Percentiles rank a stretch among this genome's conserved stretches.
Evolutionary conservation across 2,329 filamentous ascomycete species (phyloP).

Genomic region (Trichoderma simmonsii): DNA sequence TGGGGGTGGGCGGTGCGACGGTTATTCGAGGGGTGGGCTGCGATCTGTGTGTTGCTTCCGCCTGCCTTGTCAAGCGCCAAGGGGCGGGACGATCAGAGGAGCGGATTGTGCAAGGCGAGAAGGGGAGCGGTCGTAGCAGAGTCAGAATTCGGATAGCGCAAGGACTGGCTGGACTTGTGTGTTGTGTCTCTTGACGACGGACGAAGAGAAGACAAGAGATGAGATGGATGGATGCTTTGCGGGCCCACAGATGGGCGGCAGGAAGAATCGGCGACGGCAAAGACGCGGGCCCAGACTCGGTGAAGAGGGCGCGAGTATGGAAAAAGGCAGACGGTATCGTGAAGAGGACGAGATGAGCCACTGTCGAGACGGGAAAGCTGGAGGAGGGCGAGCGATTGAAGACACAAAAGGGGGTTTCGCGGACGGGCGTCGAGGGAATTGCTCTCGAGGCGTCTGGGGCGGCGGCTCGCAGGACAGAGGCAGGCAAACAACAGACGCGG

Average conservation of each 20-base stretch:
- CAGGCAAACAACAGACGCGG: neutral
- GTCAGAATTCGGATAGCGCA: neutral
- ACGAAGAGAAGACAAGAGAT: neutral
- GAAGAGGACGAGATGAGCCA: neutral
- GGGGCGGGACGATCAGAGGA: neutral
- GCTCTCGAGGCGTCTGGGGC: neutral
- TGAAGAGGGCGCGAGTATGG: neutral
- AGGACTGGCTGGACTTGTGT: neutral
- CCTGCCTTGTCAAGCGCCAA: neutral
- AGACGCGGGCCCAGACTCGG: neutral
- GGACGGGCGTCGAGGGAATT: slow-evolving; percentile 10
- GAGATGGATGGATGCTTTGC: neutral
- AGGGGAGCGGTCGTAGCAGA: neutral
- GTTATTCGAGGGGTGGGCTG: neutral
- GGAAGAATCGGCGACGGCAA: slow-evolving; percentile 11
- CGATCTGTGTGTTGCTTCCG: neutral
- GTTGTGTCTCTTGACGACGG: neutral
- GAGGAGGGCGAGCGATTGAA: slow-evolving; percentile 12
- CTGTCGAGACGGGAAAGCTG: neutral
- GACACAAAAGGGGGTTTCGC: slow-evolving; percentile 12
- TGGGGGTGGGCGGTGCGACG: neutral
- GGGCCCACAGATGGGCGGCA: slow-evolving; percentile 11
- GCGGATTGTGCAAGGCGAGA: neutral
- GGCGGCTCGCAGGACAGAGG: neutral
- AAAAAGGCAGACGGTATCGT: neutral